Evolutionary conservation across 257 asterid genomes (phyloP), one percentile per base, ranked within the genome.

Genomic region (Galeopsis tetrahit): DNA sequence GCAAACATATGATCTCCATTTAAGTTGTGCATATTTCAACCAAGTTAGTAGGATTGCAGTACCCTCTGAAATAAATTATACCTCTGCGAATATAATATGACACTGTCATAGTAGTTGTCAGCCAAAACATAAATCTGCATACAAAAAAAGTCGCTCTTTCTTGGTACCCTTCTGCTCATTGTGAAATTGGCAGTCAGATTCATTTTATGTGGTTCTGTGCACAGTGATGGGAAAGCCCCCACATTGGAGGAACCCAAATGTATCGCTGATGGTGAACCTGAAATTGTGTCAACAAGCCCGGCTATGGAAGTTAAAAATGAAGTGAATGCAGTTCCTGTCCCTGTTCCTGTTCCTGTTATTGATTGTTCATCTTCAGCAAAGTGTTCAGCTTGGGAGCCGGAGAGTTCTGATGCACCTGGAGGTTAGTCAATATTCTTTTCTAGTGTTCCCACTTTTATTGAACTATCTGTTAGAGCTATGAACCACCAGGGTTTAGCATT

Each of bases 361-460:
- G 88, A 79, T 53, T 74, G 83, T 78, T 85, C 97, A 75, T 56
- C 90, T 35, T 68, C 86, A 35, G 81, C 63, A 60, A 84, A 76
- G n/a, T 81, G 85, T 70, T 77, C 84, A 53, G 74, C 46, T 35
- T 82, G 92, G 91, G 85, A 75, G 85, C 81, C 79, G 15, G 93
- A 79, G 81, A 84, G 87, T 65, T 75, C 76, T 75, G 97, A 87
- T 81, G 96, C 96, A 75, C 98, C 99, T 64, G 84, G 82, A 71
- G 97, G 99, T 95, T 73, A 73, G 97, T 76, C 58, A 53, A 68
- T 70, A 38, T 49, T 60, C n/a, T 57, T 66, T 59, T 38, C 15
- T 42, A 70, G 61, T 63, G 9, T 57, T 60, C 53, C 66, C 32
- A 21, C 17, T 36, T 68, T 33, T 58, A 36, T 46, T 53, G 28